Conservation (phyloP, 2,329 filamentous ascomycete species). For the Colletotrichum neosansevieriae region DNA sequence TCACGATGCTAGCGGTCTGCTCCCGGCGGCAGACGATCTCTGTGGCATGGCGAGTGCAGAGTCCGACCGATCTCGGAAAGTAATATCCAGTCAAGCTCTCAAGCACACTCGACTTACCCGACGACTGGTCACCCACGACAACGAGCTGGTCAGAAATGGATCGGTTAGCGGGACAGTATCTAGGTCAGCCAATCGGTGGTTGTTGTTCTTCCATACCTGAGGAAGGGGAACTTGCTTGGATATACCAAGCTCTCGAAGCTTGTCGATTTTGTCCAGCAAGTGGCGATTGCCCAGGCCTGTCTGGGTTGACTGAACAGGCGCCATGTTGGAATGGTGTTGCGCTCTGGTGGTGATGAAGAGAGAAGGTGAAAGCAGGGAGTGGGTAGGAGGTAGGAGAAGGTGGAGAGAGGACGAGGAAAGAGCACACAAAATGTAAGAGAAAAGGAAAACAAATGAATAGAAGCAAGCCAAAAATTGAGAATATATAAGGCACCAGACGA, state of each 20-base stretch:
- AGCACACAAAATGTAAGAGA: no score
- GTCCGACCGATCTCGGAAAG: slow-evolving; percentile 57
- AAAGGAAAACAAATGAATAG: no score
- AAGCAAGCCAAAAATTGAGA: no score
- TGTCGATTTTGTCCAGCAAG: slow-evolving; percentile 46
- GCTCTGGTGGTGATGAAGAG: no score
- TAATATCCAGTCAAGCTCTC: slow-evolving; percentile 70
- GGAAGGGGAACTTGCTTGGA: slow-evolving; percentile 48
- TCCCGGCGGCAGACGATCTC: slow-evolving; percentile 60
- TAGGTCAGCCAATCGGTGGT: slow-evolving; percentile 40
- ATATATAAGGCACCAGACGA: no score
- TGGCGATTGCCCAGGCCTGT: slow-evolving; percentile 20
- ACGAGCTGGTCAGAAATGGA: slow-evolving; percentile 70
- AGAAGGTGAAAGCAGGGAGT: no score
- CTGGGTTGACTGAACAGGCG: slow-evolving; percentile 8
- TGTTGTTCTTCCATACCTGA: slow-evolving; percentile 17
- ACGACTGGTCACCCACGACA: slow-evolving; percentile 87
- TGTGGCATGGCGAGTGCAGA: slow-evolving; percentile 63
- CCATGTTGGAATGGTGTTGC: no score
- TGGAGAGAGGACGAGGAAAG: no score
- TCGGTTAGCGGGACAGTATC: slow-evolving; percentile 29
- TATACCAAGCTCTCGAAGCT: slow-evolving; percentile 51
- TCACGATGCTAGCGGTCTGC: slow-evolving; percentile 46
- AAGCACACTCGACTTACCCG: slow-evolving; percentile 86
- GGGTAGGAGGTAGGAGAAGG: no score